A percentile compares a stretch with the other conserved stretches of the same genome.
phyloP scores from a whole-genome alignment of 2,329 filamentous ascomycete species.

The Penicillium fuscoglaucum region DNA sequence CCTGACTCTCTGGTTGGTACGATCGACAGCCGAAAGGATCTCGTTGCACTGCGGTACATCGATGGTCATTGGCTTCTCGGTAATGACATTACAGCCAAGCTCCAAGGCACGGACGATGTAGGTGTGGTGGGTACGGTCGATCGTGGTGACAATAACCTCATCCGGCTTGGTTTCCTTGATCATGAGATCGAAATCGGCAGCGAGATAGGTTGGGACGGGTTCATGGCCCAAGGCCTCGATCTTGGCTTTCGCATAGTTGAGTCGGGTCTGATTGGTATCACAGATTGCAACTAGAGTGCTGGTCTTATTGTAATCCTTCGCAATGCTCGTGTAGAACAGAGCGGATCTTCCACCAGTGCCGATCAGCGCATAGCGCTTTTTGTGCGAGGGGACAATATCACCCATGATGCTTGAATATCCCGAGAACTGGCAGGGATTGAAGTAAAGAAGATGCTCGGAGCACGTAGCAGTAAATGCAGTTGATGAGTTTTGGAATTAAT shows the following conservation, averaged over 20 bases:
- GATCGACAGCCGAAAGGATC: constrained; percentile 57
- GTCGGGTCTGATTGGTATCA: constrained; percentile 23
- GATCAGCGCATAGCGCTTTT: constrained; percentile 25
- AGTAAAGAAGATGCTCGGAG: no score
- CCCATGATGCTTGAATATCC: neutral
- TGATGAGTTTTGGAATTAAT: neutral
- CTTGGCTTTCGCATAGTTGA: constrained; percentile 20
- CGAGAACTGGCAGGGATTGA: no score
- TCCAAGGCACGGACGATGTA: constrained; percentile 63
- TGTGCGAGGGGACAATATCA: constrained; percentile 17
- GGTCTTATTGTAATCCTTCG: constrained; percentile 16
- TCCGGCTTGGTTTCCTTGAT: constrained; percentile 56
- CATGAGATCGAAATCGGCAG: constrained; percentile 60
- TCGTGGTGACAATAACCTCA: constrained; percentile 63
- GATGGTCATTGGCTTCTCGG: constrained; percentile 66
- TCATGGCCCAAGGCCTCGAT: constrained; percentile 45
- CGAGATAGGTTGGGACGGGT: constrained; percentile 56
- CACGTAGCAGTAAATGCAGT: neutral
- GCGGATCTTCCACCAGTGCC: constrained; percentile 29
- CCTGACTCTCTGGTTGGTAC: constrained; percentile 52
- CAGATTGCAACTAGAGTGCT: constrained; percentile 20
- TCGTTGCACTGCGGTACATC: constrained; percentile 56
- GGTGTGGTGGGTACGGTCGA: constrained; percentile 61
- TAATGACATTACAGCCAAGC: constrained; percentile 61
- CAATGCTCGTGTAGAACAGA: constrained; percentile 23